Evolutionary conservation across 495 filamentous ascomycete genomes (phyloP).

Genomic region (Aspergillus wentii): DNA sequence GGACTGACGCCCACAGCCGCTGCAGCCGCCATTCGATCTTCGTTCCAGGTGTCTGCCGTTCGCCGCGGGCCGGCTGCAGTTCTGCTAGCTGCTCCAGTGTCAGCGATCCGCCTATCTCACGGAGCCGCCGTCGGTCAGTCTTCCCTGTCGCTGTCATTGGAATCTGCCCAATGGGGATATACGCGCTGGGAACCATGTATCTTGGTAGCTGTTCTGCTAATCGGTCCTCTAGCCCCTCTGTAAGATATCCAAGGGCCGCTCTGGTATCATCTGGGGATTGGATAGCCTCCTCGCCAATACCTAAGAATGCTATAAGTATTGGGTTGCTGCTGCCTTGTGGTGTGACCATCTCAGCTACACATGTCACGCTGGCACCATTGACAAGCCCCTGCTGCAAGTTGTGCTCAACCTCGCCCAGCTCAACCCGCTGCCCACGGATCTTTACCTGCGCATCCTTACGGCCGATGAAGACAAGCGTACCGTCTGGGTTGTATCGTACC

Average conservation of each 20-base stretch:
- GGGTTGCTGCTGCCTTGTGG: slow-evolving; percentile 9
- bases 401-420: slow-evolving; percentile 33
- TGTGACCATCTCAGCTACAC: slow-evolving; percentile 7
- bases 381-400: slow-evolving; percentile 12
- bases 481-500: slow-evolving; percentile 63
- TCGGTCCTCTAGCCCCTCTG: slow-evolving; percentile 6
- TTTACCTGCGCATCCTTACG: slow-evolving; percentile 60
- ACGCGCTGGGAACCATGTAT: slow-evolving; percentile 9
- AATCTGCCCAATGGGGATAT: slow-evolving; percentile 1
- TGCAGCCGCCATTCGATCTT: slow-evolving; percentile 14
- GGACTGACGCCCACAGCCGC: slow-evolving; percentile 14
- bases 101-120: too few relatives aligned
- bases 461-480: slow-evolving; percentile 63
- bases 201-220: slow-evolving; percentile 6
- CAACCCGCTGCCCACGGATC: slow-evolving; percentile 33
- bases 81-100: too few relatives aligned
- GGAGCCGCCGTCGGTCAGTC: too few relatives aligned
- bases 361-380: slow-evolving; percentile 6
- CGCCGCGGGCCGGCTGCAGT: too few relatives aligned
- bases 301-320: slow-evolving; percentile 8
- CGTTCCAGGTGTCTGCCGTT: too few relatives aligned
- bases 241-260: not conserved
- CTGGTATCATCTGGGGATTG: not conserved
- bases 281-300: too few relatives aligned
- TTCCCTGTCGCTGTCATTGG: slow-evolving; percentile 7